A percentile compares a stretch with the other conserved stretches of the same genome.
These are phyloP conservation scores for Solanum dulcamara DNA, from an alignment of 257 asterid genomes.

Conservation along the genomic window DNA sequence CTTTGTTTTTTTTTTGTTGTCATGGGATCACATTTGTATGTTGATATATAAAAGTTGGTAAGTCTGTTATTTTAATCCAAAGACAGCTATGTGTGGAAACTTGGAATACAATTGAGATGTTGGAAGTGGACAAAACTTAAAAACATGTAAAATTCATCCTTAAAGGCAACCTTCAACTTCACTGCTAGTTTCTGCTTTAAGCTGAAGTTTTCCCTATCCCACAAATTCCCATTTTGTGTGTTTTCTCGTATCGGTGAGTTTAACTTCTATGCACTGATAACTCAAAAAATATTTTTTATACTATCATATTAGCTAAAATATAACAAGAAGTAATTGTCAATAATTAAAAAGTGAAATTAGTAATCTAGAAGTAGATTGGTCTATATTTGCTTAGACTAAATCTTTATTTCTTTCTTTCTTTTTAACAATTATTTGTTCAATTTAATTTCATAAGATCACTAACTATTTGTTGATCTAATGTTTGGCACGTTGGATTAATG, in stretches of 20 bases:
- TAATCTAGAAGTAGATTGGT: neutral
- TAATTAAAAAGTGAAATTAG: neutral
- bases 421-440: neutral
- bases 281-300: neutral
- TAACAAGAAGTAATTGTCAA: neutral
- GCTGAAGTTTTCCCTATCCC: constrained; percentile 29
- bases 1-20: neutral
- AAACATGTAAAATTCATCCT: constrained; percentile 35
- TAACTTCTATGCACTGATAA: neutral
- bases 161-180: constrained; percentile 39
- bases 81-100: constrained; percentile 22
- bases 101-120: constrained; percentile 16
- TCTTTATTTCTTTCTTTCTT: neutral
- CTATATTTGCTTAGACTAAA: neutral
- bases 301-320: neutral
- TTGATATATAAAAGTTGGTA: constrained; percentile 12
- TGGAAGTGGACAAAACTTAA: constrained; percentile 29
- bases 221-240: neutral
- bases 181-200: constrained; percentile 47
- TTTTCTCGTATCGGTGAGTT: neutral
- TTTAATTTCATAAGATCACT: neutral
- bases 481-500: neutral
- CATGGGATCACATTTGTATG: neutral
- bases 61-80: constrained; percentile 30
- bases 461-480: neutral